Evolutionary conservation across 2,329 filamentous ascomycete species (phyloP).

Genomic region (Thelonectria rubi): DNA sequence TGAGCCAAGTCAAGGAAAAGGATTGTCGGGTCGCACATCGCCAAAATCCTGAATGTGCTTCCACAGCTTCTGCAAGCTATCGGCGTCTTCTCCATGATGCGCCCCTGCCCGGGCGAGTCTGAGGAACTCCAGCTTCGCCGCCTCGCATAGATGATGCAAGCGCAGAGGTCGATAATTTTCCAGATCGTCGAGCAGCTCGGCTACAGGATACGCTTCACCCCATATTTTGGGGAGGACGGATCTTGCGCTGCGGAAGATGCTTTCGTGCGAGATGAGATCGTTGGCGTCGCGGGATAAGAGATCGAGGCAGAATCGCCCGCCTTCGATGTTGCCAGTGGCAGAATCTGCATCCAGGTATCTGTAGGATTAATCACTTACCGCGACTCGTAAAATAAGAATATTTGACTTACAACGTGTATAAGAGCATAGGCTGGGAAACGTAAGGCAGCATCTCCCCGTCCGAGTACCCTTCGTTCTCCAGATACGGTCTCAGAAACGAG

Average conservation of each 20-base stretch:
- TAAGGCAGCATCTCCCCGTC: conserved; percentile 22
- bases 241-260: conserved; percentile 28
- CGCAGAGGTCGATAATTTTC: conserved; percentile 36
- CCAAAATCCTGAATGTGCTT: conserved; percentile 27
- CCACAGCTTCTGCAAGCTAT: conserved; percentile 19
- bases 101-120: conserved; percentile 21
- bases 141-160: conserved; percentile 32
- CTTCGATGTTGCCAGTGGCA: conserved; percentile 24
- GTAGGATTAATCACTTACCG: rapidly evolving
- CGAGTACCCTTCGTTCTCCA: conserved; percentile 14
- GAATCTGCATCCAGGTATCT: conserved; percentile 38
- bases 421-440: conserved; percentile 30
- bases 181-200: conserved; percentile 32
- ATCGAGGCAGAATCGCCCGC: conserved; percentile 32
- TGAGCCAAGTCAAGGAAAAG: background rate
- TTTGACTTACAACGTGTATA: conserved; percentile 31
- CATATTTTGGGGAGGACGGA: conserved; percentile 36
- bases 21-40: conserved; percentile 14
- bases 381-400: rapidly evolving
- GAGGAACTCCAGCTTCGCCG: conserved; percentile 32
- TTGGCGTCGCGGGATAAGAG: conserved; percentile 33
- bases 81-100: background rate
- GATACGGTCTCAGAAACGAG: conserved; percentile 29
- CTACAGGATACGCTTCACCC: conserved; percentile 32
- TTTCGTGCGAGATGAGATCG: conserved; percentile 37